A percentile compares a stretch with the other conserved stretches of the same genome.
These are phyloP conservation scores for Aristolochia californica DNA, from an alignment of 164 flowering plant species.

Conservation along the genomic window DNA sequence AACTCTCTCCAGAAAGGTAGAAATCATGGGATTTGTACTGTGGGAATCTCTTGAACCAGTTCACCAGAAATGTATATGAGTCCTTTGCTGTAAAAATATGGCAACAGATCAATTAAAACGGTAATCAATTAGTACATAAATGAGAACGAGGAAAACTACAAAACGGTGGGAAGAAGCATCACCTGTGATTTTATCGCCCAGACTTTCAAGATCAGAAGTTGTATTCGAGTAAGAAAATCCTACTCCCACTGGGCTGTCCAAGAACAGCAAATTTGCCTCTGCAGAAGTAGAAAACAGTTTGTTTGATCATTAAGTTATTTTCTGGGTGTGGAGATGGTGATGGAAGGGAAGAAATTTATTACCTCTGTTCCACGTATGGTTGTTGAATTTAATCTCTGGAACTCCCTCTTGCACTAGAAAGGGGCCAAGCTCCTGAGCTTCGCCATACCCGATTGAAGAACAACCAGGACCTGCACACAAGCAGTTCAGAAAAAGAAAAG, in stretches of 20 bases:
- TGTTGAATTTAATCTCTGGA: constrained; percentile 7
- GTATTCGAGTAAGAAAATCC: constrained; percentile 16
- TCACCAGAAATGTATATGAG: constrained; percentile 5
- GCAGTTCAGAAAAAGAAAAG: too few species aligned
- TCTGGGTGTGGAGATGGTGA: neutral
- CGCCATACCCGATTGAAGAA: constrained; percentile 15
- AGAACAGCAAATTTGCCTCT: constrained; percentile 17
- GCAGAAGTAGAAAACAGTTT: neutral
- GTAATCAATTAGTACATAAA: neutral
- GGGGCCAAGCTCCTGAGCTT: constrained; percentile 16
- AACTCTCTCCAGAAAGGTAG: constrained; percentile 9
- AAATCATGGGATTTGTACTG: constrained; percentile 10
- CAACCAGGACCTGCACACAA: constrained; percentile 14
- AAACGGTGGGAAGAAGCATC: constrained; percentile 21
- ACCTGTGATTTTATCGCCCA: constrained; percentile 13
- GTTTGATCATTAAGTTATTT: constrained; percentile 1
- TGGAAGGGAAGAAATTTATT: neutral
- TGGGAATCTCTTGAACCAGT: constrained; percentile 14
- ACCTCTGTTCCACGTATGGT: constrained; percentile 14
- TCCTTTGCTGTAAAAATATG: neutral
- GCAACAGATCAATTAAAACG: neutral
- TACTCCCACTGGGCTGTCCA: constrained; percentile 16
- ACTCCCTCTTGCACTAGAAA: constrained; percentile 8
- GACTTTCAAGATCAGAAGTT: neutral
- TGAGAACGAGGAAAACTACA: neutral